Base-by-base conservation (phyloP, 805 yeast species). In the Wickerhamiella kurtzmanii region DNA sequence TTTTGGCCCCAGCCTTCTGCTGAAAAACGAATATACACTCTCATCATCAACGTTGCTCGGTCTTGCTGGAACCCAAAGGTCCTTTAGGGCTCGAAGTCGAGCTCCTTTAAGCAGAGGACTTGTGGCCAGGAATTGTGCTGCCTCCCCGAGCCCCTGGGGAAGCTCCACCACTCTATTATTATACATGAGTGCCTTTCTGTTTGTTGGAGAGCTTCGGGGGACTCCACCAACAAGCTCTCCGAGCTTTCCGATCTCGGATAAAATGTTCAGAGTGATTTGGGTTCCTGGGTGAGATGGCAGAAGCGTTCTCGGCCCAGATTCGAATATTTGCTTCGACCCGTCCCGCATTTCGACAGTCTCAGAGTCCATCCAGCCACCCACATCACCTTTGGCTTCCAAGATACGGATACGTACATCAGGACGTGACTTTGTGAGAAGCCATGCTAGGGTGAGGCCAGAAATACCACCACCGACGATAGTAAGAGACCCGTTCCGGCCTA, bases 291-390 rank as follows among this genome's bases (percentile, higher is more conserved):
- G 82, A 4, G 75, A 75, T 0, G 95, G 95, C 50, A 96, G 67
- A 40, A 92, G 66, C 0, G 97, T 92, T 44, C 97, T 67, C 0
- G 98, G 97, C 0, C 97, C 98, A 51, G 80, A 81, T 56, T 92
- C 97, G 25, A 85, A 61, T 2, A 70, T 49, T 0, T 72, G 60
- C 2, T 54, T 52, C 4, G 56, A 54, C 41, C 11, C 56, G 28
- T 53, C 58, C 3, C 57, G 46, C 17, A 49, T 25, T 16, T 35
- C 37, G 9, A 49, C 18, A 1, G 22, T 25, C 8, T 35, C 25
- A 2, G 55, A 41, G 11, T 35, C 64, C 58, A 89, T 82, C 74
- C 82, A 88, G 0, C 98, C 98, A 13, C 96, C 96, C 3, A 76
- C 63, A 37, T 76, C 65, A 0, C 56, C 46, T 1, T 69, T 52